Percentiles rank a stretch among this genome's conserved stretches.
Evolutionary conservation across 2,329 filamentous ascomycete genomes (phyloP).

Genomic region (Cordyceps tenuipes): DNA sequence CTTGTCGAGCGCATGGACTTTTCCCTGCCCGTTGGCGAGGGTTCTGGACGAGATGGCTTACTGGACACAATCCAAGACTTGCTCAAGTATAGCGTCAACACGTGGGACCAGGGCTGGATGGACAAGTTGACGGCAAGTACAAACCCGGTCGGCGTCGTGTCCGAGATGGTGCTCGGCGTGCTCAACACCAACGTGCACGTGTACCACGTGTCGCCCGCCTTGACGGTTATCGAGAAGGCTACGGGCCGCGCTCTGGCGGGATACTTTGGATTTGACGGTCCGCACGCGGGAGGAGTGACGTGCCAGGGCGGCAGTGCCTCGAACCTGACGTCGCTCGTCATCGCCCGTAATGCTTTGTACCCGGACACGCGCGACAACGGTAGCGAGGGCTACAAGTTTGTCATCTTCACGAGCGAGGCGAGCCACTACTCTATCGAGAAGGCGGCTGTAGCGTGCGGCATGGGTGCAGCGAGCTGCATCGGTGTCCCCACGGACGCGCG

Average conservation of each 20-base stretch:
- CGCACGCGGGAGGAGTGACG: conserved; percentile 63
- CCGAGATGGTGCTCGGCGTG: conserved; percentile 74
- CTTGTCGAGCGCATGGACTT: conserved; percentile 48
- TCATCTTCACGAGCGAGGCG: conserved; percentile 79
- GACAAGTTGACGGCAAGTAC: conserved; percentile 92
- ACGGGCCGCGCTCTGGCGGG: conserved; percentile 64
- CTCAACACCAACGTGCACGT: conserved; percentile 94
- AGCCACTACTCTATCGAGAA: conserved; percentile 95
- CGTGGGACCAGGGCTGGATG: conserved; percentile 93
- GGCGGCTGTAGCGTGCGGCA: conserved; percentile 77
- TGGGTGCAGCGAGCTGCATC: conserved; percentile 68
- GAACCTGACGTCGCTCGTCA: conserved; percentile 76
- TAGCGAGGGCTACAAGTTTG: conserved; percentile 62
- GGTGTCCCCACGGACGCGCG: conserved; percentile 61
- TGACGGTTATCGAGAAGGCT: conserved; percentile 80
- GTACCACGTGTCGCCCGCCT: conserved; percentile 83
- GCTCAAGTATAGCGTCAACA: conserved; percentile 85
- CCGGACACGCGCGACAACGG: conserved; percentile 68
- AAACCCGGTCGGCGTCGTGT: conserved; percentile 80
- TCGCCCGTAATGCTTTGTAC: conserved; percentile 79
- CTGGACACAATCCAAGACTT: conserved; percentile 62
- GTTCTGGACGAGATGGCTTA: conserved; percentile 63
- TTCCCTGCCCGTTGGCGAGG: conserved; percentile 45
- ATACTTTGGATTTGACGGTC: conserved; percentile 67
- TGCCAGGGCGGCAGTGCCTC: conserved; percentile 78